Evolutionary conservation across 352 stramenopile genomes (phyloP).

Genomic region (Phytophthora sp.): DNA sequence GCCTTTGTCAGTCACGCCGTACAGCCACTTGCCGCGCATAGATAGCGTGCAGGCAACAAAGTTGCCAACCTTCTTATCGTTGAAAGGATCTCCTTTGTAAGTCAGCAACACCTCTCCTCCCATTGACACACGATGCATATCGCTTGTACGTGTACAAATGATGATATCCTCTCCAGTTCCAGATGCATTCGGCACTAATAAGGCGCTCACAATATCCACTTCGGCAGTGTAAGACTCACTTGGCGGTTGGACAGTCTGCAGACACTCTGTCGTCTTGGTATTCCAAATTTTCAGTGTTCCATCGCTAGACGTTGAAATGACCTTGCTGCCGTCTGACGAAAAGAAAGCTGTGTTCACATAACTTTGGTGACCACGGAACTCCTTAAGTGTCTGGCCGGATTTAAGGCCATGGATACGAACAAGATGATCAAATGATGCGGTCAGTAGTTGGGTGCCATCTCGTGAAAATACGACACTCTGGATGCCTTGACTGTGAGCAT

Average conservation of each 20-base stretch:
- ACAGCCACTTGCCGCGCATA: constrained; percentile 85
- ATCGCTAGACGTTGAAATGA: constrained; percentile 92
- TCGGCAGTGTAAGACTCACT: constrained; percentile 57
- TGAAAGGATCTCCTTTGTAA: constrained; percentile 69
- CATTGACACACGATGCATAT: constrained; percentile 85
- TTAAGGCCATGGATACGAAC: constrained; percentile 94
- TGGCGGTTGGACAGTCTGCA: constrained; percentile 77
- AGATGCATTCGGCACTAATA: constrained; percentile 61
- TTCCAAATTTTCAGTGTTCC: constrained; percentile 94
- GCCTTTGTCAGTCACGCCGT: constrained; percentile 88
- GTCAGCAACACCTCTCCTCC: constrained; percentile 62
- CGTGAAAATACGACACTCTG: constrained; percentile 91
- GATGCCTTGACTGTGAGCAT: constrained; percentile 80
- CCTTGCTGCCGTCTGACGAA: constrained; percentile 59
- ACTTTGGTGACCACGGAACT: constrained; percentile 93
- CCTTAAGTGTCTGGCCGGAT: constrained; percentile 92
- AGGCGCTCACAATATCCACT: constrained; percentile 78
- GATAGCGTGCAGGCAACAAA: constrained; percentile 90
- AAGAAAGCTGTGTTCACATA: constrained; percentile 93
- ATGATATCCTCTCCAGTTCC: constrained; percentile 72
- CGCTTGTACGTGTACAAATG: constrained; percentile 82
- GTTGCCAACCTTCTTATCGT: constrained; percentile 69
- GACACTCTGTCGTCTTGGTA: constrained; percentile 78
- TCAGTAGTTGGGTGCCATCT: constrained; percentile 91
- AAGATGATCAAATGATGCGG: constrained; percentile 88